These are phyloP conservation scores for Diutina scorzettiae DNA, from an alignment of 1,139 yeast genomes.

Conservation along the genomic window DNA sequence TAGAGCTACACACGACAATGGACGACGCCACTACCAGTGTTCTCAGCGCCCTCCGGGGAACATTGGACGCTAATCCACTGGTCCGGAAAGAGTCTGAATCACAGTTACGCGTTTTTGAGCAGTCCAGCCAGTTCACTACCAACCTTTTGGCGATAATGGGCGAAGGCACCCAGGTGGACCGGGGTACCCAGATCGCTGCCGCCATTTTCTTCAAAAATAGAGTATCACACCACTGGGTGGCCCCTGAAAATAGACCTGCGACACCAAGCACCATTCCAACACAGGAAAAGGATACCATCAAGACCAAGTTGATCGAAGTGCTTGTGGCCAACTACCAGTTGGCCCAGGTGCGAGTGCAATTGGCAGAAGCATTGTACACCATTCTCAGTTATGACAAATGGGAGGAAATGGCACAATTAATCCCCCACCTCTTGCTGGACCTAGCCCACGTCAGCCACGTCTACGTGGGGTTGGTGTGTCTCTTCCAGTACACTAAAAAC, in stretches of 20 bases:
- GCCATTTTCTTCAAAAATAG: slow-evolving; percentile 62
- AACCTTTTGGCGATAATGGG: slow-evolving; percentile 41
- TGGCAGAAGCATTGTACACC: slow-evolving; percentile 29
- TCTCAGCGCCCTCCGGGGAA: slow-evolving; percentile 8
- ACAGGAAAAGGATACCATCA: slow-evolving; percentile 41
- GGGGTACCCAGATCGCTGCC: slow-evolving; percentile 45
- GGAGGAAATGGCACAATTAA: slow-evolving; percentile 27
- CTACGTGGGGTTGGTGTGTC: slow-evolving; percentile 44
- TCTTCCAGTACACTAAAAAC: slow-evolving; percentile 43
- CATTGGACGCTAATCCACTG: slow-evolving; percentile 27
- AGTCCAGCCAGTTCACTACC: slow-evolving; percentile 45
- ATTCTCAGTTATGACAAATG: slow-evolving; percentile 34
- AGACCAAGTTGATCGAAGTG: slow-evolving; percentile 38
- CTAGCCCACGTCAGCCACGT: slow-evolving; percentile 37
- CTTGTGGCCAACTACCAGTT: slow-evolving; percentile 25
- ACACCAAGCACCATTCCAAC: slow-evolving; percentile 22
- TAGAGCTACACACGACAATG: background rate
- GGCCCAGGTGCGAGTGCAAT: slow-evolving; percentile 26
- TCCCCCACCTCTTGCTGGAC: slow-evolving; percentile 31
- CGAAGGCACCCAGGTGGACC: slow-evolving; percentile 33
- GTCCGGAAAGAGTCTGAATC: slow-evolving; percentile 32
- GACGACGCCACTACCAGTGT: slow-evolving; percentile 3
- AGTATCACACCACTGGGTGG: slow-evolving; percentile 44
- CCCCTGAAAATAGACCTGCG: slow-evolving; percentile 25
- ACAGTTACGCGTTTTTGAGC: slow-evolving; percentile 28